These are phyloP conservation scores for Wickerhamiella brachini DNA, from an alignment of 805 yeast genomes.

Conservation along the genomic window DNA sequence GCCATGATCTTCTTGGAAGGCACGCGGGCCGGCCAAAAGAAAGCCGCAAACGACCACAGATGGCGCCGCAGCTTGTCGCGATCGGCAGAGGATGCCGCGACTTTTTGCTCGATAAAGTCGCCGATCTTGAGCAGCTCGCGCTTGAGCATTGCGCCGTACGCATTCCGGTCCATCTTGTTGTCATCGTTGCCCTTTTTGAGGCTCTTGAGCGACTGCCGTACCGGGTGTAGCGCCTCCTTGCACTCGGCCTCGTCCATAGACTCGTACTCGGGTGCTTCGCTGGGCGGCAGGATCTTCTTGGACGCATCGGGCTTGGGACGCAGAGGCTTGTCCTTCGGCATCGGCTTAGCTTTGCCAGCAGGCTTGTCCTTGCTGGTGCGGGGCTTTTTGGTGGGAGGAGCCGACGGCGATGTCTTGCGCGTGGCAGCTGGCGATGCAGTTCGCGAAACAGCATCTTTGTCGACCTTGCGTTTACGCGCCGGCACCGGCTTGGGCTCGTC, in stretches of 20 bases:
- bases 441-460: conserved; percentile 16
- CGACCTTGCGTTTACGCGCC: conserved; percentile 7
- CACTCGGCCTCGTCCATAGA: conserved; percentile 69
- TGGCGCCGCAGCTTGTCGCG: conserved; percentile 40
- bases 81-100: conserved; percentile 19
- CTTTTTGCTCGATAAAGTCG: conserved; percentile 42
- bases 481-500: conserved; percentile 16
- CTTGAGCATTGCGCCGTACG: conserved; percentile 60
- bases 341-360: neutral
- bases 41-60: conserved; percentile 71
- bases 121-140: conserved; percentile 62
- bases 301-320: conserved; percentile 10
- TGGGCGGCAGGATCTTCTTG: conserved; percentile 6
- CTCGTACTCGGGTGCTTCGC: conserved; percentile 42
- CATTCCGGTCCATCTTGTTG: conserved; percentile 53
- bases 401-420: conserved; percentile 4
- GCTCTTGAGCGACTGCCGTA: conserved; percentile 49
- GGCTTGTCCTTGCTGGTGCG: conserved; percentile 4
- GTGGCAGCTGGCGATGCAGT: conserved; percentile 1
- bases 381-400: conserved; percentile 10
- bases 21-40: conserved; percentile 79
- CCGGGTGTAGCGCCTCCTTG: conserved; percentile 46
- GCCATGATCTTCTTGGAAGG: conserved; percentile 50
- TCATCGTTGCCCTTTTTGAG: conserved; percentile 52
- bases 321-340: conserved; percentile 8